Conservation (phyloP, 2,329 filamentous ascomycete genomes). For the Biscogniauxia marginata region DNA sequence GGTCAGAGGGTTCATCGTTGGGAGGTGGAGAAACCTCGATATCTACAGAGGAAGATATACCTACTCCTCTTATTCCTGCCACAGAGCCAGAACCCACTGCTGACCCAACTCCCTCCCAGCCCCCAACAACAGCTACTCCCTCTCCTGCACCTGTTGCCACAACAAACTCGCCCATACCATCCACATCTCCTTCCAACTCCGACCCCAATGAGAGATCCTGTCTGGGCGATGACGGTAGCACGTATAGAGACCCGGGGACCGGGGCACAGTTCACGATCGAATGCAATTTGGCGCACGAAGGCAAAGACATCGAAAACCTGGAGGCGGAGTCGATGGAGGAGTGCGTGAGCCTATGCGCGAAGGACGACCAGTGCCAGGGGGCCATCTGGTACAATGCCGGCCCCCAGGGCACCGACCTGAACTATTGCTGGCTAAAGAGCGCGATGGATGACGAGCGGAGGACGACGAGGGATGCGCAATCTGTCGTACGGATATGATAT, state of each 20-base stretch:
- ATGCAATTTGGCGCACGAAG: conserved; percentile 22
- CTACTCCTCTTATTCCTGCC: conserved; percentile 4
- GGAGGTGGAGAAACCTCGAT: too few relatives aligned
- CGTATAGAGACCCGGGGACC: conserved; percentile 21
- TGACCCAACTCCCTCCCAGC: conserved; percentile 11
- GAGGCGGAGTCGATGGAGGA: conserved; percentile 24
- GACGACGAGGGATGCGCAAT: conserved; percentile 23
- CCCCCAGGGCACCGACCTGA: conserved; percentile 28
- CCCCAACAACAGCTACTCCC: conserved; percentile 1
- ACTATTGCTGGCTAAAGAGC: conserved; percentile 31
- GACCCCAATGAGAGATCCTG: conserved; percentile 12
- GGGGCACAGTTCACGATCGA: conserved; percentile 19
- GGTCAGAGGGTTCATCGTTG: too few relatives aligned
- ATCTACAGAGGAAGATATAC: not conserved
- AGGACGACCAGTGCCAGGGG: conserved; percentile 17
- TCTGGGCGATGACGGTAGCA: conserved; percentile 21
- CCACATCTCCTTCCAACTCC: conserved; percentile 5
- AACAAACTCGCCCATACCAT: not conserved
- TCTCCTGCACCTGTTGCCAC: not conserved
- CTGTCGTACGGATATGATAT: conserved; percentile 19
- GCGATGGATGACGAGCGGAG: conserved; percentile 17
- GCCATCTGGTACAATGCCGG: conserved; percentile 28
- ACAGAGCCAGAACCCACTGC: conserved; percentile 6
- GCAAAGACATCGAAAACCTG: conserved; percentile 23
- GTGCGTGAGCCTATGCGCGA: conserved; percentile 23